A percentile compares a stretch with the other conserved stretches of the same genome.
Evolutionary conservation across 1,284 basidiomycete genomes (phyloP).

Genomic region (Coniophora puteana): DNA sequence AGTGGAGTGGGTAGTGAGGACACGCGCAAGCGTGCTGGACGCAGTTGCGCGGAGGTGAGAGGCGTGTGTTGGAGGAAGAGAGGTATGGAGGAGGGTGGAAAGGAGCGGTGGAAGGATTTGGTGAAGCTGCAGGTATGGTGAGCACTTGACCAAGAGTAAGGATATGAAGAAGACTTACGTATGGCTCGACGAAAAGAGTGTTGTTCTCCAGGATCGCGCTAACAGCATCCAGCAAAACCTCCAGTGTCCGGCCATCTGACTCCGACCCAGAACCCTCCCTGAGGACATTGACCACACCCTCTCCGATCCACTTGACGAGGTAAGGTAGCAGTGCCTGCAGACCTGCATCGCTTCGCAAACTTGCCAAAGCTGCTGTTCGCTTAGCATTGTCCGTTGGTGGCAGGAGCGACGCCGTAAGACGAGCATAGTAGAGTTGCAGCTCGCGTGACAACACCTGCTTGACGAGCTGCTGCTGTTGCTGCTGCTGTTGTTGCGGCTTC

Average conservation of each 20-base stretch:
- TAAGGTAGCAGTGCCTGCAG: slow-evolving; percentile 94
- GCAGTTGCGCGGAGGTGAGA: slow-evolving; percentile 72
- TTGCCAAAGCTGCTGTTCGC: slow-evolving; percentile 86
- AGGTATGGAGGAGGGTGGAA: slow-evolving; percentile 85
- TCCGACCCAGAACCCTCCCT: slow-evolving; percentile 59
- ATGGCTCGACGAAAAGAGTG: slow-evolving; percentile 94
- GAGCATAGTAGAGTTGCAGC: slow-evolving; percentile 92
- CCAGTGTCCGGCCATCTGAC: slow-evolving; percentile 62
- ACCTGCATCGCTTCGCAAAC: slow-evolving; percentile 87
- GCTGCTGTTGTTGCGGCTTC: slow-evolving; percentile 41
- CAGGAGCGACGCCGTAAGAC: slow-evolving; percentile 84
- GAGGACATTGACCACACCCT: slow-evolving; percentile 74
- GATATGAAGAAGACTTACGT: slow-evolving; percentile 54
- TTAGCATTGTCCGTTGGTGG: slow-evolving; percentile 60
- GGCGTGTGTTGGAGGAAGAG: slow-evolving; percentile 58
- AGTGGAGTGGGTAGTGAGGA: slow-evolving; percentile 75
- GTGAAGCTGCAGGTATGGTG: slow-evolving; percentile 63
- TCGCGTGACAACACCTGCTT: slow-evolving; percentile 94
- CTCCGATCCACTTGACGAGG: slow-evolving; percentile 91
- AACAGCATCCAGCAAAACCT: slow-evolving; percentile 79
- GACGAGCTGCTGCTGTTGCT: slow-evolving; percentile 65
- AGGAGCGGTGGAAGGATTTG: slow-evolving; percentile 94
- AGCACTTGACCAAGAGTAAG: slow-evolving; percentile 3
- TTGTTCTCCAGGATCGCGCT: slow-evolving; percentile 81
- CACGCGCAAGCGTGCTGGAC: slow-evolving; percentile 77